These are phyloP conservation scores for Coniosporium tulheliwenetii DNA, from an alignment of 2,329 filamentous ascomycete species.

Conservation along the genomic window DNA sequence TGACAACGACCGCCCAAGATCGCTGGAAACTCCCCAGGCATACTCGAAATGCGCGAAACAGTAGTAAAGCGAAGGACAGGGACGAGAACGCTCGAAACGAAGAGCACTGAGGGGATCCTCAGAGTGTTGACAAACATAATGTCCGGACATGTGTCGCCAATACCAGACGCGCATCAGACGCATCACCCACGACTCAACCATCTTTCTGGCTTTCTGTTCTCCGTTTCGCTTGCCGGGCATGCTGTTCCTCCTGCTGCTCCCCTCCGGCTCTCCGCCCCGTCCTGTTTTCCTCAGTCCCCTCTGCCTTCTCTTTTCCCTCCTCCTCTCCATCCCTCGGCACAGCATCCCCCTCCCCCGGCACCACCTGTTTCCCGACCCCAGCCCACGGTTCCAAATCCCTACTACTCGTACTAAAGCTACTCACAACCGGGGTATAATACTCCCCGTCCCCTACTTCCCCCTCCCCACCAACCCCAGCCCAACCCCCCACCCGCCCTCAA, in stretches of 20 bases:
- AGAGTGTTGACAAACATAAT: neutral
- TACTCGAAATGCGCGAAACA: no score
- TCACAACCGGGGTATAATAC: conserved; percentile 1
- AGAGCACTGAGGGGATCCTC: no score
- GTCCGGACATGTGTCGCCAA: neutral
- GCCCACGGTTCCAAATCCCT: neutral
- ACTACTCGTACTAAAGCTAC: neutral
- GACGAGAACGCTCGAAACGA: no score
- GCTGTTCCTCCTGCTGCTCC: no score
- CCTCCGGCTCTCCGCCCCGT: no score
- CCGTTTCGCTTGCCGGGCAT: no score
- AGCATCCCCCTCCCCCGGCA: neutral
- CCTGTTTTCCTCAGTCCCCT: no score
- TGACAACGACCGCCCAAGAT: no score
- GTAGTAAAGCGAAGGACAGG: no score
- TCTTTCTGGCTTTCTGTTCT: no score
- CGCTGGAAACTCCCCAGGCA: no score
- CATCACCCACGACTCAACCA: neutral
- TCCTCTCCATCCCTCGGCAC: neutral
- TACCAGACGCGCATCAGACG: neutral
- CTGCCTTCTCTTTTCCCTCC: neutral
- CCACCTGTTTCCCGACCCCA: neutral
- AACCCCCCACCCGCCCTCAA: conserved; percentile 61
- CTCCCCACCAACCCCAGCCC: neutral
- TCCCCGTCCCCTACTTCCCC: neutral